Evolutionary conservation across 108 stramenopile genomes (phyloP).

Genomic region (Nannochloropsis gaditana): DNA sequence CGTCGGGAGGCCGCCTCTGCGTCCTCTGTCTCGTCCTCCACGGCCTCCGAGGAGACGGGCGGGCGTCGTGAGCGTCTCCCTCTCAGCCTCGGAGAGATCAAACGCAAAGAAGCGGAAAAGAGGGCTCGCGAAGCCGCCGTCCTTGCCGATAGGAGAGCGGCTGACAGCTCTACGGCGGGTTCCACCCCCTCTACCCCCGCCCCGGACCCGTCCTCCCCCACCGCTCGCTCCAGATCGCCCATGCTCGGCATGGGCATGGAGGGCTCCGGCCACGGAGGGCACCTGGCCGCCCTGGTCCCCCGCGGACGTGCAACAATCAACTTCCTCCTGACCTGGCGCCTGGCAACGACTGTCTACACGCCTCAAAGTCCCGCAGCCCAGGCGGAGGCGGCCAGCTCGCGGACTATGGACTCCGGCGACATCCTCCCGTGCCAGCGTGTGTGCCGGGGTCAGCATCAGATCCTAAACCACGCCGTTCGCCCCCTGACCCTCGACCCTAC

Average conservation of each 20-base stretch:
- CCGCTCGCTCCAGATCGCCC: not conserved
- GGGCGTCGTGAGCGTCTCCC: not conserved
- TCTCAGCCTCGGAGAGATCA: constrained; percentile 15
- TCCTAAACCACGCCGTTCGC: constrained; percentile 16
- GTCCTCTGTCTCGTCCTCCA: not conserved
- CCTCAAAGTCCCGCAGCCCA: not conserved
- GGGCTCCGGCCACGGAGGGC: not conserved
- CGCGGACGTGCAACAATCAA: not conserved
- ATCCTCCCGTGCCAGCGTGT: not conserved
- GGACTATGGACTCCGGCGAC: no score
- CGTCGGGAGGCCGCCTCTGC: not conserved
- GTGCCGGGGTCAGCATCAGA: not conserved
- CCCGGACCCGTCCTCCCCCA: not conserved
- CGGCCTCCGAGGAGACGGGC: not conserved
- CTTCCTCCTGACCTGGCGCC: not conserved
- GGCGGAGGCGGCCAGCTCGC: not conserved
- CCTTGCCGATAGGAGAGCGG: not conserved
- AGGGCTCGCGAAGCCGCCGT: not conserved
- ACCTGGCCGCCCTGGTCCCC: not conserved
- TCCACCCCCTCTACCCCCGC: not conserved
- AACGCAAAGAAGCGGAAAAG: not conserved
- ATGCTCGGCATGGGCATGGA: not conserved
- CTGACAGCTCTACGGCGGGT: not conserved
- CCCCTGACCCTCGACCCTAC: constrained; percentile 12
- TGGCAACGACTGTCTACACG: not conserved